Evolutionary conservation across 495 filamentous ascomycete species (phyloP).

Genomic region (Articulospora tetracladia): DNA sequence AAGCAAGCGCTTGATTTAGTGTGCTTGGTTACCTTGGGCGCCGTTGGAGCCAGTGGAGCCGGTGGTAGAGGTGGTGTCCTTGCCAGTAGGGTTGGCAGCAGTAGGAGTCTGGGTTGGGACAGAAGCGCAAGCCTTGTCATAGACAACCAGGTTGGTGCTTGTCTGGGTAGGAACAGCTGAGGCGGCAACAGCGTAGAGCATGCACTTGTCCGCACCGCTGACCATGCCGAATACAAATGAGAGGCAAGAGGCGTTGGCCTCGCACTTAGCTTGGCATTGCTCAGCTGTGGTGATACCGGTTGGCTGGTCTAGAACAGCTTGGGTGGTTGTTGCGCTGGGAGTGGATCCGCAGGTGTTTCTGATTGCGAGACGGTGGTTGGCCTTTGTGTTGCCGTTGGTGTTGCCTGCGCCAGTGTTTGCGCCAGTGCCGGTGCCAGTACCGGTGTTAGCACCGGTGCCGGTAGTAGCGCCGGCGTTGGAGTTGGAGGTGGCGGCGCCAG

Average conservation of each 20-base stretch:
- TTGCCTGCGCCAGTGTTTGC: background rate
- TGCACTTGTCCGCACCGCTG: slow-evolving; percentile 21
- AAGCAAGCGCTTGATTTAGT: too few relatives aligned
- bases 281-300: slow-evolving; percentile 16
- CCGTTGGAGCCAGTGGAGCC: background rate
- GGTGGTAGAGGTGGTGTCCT: too few relatives aligned
- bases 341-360: slow-evolving; percentile 13
- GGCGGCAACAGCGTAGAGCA: slow-evolving; percentile 17
- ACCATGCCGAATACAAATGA: slow-evolving; percentile 27
- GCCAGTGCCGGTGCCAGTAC: background rate
- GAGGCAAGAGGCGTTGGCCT: slow-evolving; percentile 23
- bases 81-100: slow-evolving; percentile 13
- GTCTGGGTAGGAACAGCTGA: slow-evolving; percentile 9
- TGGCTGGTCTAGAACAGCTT: slow-evolving; percentile 9
- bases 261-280: slow-evolving; percentile 23
- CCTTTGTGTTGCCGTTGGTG: background rate
- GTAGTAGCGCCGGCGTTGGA: background rate
- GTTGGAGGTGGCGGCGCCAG: too few relatives aligned
- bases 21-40: too few relatives aligned
- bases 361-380: background rate
- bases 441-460: background rate
- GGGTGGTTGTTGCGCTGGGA: slow-evolving; percentile 2
- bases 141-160: slow-evolving; percentile 14
- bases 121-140: slow-evolving; percentile 16
- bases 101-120: slow-evolving; percentile 14